Evolutionary conservation across 2,329 filamentous ascomycete species (phyloP), one percentile per base, ranked within the genome.

Genomic region (Arachnomyces sp.): DNA sequence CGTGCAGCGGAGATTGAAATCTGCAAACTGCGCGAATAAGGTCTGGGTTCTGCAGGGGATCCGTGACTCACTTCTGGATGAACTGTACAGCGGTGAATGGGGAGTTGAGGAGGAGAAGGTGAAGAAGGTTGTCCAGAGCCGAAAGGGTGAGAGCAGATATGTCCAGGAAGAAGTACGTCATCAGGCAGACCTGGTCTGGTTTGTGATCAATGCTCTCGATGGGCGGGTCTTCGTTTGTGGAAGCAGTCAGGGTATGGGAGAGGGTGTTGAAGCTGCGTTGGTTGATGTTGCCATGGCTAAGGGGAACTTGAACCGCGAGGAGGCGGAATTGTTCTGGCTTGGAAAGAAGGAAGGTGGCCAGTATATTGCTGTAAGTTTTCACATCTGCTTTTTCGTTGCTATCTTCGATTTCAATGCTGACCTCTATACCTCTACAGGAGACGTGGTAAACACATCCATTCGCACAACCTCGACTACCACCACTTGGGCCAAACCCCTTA

Each of bases 111-210:
- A 95, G 59, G 79, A 84, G 38, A 81, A 89, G 59, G 82, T 89
- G 37, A 88, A 89, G 67, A 82, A 79, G 31, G 84, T 92, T 1
- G 82, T 89, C 8, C 78, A 92, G 62, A 85, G 77, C 51, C 80
- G 80, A 38, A 74, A 72, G 36, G 84, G 84, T 34, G 83, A 88
- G 51, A 85, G 86, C 47, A 82, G 83, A 49, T 98, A 98, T 57
- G 92, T 98, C 2, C 92, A 98, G 59, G 92, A 98, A 55, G 92
- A 96, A 63, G 90, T 98, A 7, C 73, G 77, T 8, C 75, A 85
- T 48, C 92, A 96, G 61, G 86, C 89, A 2, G 92, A 96, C 57
- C 75, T 96, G n/a, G 90, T 96, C 12, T 98, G 92, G 92, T 94
- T 87, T 61, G 88, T 96, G 48, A 84, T 94, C 71, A 96, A 96